Base-by-base conservation (phyloP, 805 yeast species). In the Ogataea ramenticola region DNA sequence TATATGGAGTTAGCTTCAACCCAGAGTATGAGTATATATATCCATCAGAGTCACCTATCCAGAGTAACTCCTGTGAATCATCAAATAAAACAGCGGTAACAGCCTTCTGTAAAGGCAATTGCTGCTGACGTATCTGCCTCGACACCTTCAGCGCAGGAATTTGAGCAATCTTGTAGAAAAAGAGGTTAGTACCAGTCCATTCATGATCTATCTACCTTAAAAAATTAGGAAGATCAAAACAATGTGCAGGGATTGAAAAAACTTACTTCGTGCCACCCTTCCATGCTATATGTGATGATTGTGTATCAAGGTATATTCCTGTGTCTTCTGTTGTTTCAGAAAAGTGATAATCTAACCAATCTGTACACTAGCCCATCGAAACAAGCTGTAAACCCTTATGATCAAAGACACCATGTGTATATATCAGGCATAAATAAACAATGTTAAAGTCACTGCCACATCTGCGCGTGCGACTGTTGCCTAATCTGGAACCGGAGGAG, bases 11-110 rank as follows among this genome's bases (percentile, higher is more conserved):
- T 40, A 81, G 61, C 11, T 68, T 65, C 11, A 72, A 68, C 12
- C 76, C 80, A 26, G 64, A 66, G 43, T 52, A 70, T 2, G 74
- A 66, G 4, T 68, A 61, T 0, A 72, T 54, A 37, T 70, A 61
- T 4, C 90, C 86, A 33, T 67, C 71, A 1, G 77, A 60, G 57
- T 86, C 93, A 16, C 95, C 96, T 1, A 82, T 71, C 98, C 98
- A 91, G 2, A 90, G 58, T 38, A 93, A 66, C 52, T 90, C 93
- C 46, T 80, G 75, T n/a, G 73, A 65, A 32, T 72, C 72, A 63
- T 90, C 96, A 60, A 89, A 89, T 3, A 63, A 61, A 8, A 77
- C 37, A 11, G 62, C 51, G 2, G 68, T 58, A 9, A 58, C 49
- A 34, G 54, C 49, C 44, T 46, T 56, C 31, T 42, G 53, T 6